phyloP scores from a whole-genome alignment of 495 filamentous ascomycete species.

The Thermothielavioides terrestris region DNA sequence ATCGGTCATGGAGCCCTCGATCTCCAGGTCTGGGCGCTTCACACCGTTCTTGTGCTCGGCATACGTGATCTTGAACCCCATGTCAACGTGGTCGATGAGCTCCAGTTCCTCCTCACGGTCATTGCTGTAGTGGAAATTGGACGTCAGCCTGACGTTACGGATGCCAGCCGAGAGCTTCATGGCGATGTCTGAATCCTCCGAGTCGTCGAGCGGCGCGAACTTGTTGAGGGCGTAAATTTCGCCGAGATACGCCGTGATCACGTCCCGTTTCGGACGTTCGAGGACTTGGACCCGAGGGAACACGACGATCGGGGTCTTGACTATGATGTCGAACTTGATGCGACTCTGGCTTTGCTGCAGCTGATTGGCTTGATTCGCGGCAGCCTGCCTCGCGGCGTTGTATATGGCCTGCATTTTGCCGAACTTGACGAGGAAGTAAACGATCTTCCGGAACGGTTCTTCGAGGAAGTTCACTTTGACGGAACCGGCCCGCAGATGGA shows the following conservation, averaged over 20 bases:
- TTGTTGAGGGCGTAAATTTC: constrained; percentile 95
- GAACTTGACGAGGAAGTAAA: constrained; percentile 95
- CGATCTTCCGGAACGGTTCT: constrained; percentile 96
- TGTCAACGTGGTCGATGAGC: constrained; percentile 91
- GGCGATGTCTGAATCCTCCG: constrained; percentile 57
- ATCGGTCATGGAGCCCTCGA: constrained; percentile 83
- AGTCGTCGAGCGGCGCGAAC: constrained; percentile 73
- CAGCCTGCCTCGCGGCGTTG: constrained; percentile 91
- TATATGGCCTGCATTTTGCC: constrained; percentile 99
- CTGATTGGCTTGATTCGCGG: constrained; percentile 88
- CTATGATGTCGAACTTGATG: constrained; percentile 85
- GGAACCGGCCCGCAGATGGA: constrained; percentile 81
- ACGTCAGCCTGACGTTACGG: constrained; percentile 82
- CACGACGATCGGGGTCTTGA: constrained; percentile 92
- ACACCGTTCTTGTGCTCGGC: constrained; percentile 70
- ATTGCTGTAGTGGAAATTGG: constrained; percentile 72
- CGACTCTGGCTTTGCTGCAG: constrained; percentile 81
- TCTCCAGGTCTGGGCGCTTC: constrained; percentile 82
- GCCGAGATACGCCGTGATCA: constrained; percentile 85
- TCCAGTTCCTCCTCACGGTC: constrained; percentile 75
- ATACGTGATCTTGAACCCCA: constrained; percentile 85
- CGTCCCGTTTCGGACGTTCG: constrained; percentile 53
- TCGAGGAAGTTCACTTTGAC: constrained; percentile 94
- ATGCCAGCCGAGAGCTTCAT: constrained; percentile 91
- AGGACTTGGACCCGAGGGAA: constrained; percentile 71